phyloP scores from a whole-genome alignment of 1,284 basidiomycete species.

The Fomitopsis schrenkii region DNA sequence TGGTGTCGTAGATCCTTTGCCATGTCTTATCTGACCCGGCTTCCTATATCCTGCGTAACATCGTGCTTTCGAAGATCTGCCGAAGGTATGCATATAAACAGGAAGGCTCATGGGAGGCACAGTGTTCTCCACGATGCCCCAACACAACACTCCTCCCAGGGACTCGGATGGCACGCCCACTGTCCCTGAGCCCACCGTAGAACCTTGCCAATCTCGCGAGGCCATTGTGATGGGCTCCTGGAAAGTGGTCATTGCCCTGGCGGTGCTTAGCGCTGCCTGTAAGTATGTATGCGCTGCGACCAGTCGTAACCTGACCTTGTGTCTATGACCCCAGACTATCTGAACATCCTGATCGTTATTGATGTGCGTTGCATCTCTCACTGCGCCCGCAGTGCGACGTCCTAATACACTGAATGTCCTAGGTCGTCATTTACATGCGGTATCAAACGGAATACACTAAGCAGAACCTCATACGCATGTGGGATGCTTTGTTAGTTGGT shows the following conservation, averaged over 20 bases:
- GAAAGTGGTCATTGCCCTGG: neutral
- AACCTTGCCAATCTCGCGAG: neutral
- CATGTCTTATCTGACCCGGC: too few species aligned
- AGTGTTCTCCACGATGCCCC: too few species aligned
- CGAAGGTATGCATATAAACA: too few species aligned
- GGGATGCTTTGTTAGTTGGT: neutral
- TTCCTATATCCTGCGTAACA: too few species aligned
- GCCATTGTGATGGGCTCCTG: neutral
- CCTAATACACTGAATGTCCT: neutral
- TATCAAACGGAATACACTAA: neutral
- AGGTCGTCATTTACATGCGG: neutral
- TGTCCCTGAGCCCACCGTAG: neutral
- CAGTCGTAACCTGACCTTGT: neutral
- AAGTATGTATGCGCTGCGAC: neutral
- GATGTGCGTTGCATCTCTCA: neutral
- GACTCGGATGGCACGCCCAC: neutral
- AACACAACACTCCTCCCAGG: too few species aligned
- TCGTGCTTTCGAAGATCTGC: too few species aligned
- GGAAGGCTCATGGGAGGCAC: too few species aligned
- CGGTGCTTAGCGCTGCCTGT: neutral
- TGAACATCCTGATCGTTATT: neutral
- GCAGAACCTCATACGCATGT: neutral
- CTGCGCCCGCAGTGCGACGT: neutral
- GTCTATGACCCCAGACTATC: neutral
- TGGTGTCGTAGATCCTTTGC: too few species aligned